phyloP scores from a whole-genome alignment of 768 basidiomycete genomes.

The Lyophyllum shimeji region DNA sequence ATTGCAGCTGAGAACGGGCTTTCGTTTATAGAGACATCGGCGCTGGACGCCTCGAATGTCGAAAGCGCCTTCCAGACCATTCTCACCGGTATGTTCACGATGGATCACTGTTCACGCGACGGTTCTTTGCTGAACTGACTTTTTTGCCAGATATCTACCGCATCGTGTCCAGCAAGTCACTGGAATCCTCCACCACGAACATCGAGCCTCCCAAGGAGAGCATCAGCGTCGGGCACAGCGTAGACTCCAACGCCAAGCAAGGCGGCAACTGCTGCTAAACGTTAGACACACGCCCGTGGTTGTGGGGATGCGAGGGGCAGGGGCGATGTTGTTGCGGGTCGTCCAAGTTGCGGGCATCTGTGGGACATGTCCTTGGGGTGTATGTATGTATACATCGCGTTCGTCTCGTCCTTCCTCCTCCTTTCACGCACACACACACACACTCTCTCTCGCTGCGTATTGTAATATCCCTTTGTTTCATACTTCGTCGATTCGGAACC shows the following conservation, averaged over 20 bases:
- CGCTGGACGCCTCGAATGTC: constrained; percentile 99
- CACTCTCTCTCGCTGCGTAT: too few relatives aligned
- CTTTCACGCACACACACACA: too few relatives aligned
- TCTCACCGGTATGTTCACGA: constrained; percentile 66
- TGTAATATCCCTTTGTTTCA: constrained; percentile 21
- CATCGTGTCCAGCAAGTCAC: constrained; percentile 93
- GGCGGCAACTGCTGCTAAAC: constrained; percentile 63
- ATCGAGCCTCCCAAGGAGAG: constrained; percentile 82
- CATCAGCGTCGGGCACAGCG: constrained; percentile 80
- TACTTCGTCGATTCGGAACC: constrained; percentile 10
- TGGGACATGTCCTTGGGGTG: constrained; percentile 16
- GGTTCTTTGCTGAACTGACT: constrained; percentile 6
- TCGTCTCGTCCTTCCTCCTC: constrained; percentile 16
- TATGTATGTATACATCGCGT: constrained; percentile 17
- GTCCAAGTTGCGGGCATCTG: constrained; percentile 20
- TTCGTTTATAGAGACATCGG: constrained; percentile 98
- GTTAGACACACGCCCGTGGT: too few relatives aligned
- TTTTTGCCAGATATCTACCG: constrained; percentile 83
- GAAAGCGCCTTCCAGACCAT: constrained; percentile 97
- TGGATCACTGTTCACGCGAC: not conserved
- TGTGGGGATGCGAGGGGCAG: too few relatives aligned
- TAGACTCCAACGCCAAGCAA: constrained; percentile 57
- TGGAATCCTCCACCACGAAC: constrained; percentile 80
- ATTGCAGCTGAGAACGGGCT: constrained; percentile 81
- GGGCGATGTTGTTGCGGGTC: constrained; percentile 12